Base-by-base conservation (phyloP, 352 stramenopile species). In the Globisporangium polare region DNA sequence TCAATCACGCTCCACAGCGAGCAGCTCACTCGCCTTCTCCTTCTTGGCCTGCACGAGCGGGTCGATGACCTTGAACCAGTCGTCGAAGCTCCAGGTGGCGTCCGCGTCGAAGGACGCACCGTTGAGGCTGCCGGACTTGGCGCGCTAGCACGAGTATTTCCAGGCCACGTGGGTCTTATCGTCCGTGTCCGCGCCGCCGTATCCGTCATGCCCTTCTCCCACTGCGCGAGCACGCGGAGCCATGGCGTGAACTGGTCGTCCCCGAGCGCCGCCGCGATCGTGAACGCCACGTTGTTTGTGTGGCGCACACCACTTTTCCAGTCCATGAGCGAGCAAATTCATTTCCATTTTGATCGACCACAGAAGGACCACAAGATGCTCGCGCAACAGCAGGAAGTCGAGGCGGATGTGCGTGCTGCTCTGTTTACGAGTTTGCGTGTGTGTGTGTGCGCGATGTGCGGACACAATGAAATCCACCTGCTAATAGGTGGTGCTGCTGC, bases 111-210 rank as follows among this genome's bases (percentile, higher is more conserved):
- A 85, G 2, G 83, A 81, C 20, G 91, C 83, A 51, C 84, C 83
- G 31, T 94, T 94, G 53, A 94, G 67, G 17, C 69, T 86, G 15
- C 85, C 85, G 26, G 83, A 86, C 60, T 85, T 83, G 49, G 76
- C 76, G 47, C 85, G 77, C 2, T 83, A 78, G 68, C 85, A 94
- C 42, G 79, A 74, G 73, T 94, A 92, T 66, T 94, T 94, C 85
- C 85, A 94, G 22, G 76, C 74, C 50, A 81, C 71, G 50, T 83
- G 80, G 3, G 76, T 67, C 39, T 74, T 69, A 22, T 75, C 71
- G 62, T 94, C 85, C 5, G 77, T 77, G 27, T 84, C 72, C 5
- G 83, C 91, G 63, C 85, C 83, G 52, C 85, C 85, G 39, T 87
- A 89, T 81, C 83, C 0, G 77, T 89, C 80, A 92, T 92, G 31